Evolutionary conservation across 192 early-diverging fungal genomes (phyloP).

Genomic region (Coemansia sp.): DNA sequence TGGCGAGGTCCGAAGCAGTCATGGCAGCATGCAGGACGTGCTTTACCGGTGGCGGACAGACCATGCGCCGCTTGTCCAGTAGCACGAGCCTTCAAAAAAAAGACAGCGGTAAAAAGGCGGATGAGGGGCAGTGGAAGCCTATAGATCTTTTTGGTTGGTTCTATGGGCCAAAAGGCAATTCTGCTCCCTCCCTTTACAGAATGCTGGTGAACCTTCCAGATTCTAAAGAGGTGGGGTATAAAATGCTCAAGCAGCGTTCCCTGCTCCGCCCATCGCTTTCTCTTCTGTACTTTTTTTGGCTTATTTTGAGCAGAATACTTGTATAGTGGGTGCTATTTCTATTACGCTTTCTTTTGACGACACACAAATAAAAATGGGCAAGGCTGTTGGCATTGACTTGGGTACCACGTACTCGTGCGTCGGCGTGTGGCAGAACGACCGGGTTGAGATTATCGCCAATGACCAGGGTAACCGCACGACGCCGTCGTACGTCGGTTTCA

Average conservation of each 20-base stretch:
- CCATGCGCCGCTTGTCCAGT: not conserved
- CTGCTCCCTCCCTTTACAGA: slow-evolving; percentile 9
- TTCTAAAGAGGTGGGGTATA: slow-evolving; percentile 2
- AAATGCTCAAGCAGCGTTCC: not conserved
- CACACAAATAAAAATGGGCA: slow-evolving; percentile 39
- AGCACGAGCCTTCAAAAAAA: not conserved
- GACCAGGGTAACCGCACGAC: slow-evolving; percentile 99
- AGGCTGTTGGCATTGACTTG: slow-evolving; percentile 63
- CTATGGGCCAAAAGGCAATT: slow-evolving; percentile 10
- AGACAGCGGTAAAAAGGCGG: not conserved
- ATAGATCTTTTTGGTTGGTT: slow-evolving; percentile 23
- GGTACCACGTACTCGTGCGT: slow-evolving; percentile 62
- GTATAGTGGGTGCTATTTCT: slow-evolving; percentile 7
- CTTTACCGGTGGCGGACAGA: slow-evolving; percentile 5
- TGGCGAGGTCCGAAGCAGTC: too few species aligned
- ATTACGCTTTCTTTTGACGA: slow-evolving; percentile 10
- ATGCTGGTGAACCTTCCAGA: slow-evolving; percentile 14
- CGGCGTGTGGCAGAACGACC: slow-evolving; percentile 69
- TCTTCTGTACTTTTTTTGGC: slow-evolving; percentile 6
- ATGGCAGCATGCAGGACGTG: slow-evolving; percentile 6
- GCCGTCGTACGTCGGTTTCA: slow-evolving; percentile 95
- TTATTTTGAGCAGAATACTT: slow-evolving; percentile 1
- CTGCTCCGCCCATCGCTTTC: not conserved
- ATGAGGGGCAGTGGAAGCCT: slow-evolving; percentile 26
- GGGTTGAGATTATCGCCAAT: slow-evolving; percentile 97